Percentiles rank a stretch among this genome's conserved stretches.
Conservation (phyloP, 1,139 yeast species). For the Waltiozyma solani region DNA sequence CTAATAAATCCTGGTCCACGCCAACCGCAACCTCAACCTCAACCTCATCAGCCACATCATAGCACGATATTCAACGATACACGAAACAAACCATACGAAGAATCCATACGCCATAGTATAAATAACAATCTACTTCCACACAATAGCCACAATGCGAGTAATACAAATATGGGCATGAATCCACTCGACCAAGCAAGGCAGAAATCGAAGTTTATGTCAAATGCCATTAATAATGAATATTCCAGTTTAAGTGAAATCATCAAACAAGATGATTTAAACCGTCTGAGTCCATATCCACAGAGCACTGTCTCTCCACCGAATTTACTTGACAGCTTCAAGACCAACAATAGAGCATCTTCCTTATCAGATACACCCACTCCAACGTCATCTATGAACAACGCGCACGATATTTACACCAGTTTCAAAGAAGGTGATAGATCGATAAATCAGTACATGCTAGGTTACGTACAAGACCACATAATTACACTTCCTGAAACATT, state of each 20-base stretch:
- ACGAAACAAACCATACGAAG: background rate
- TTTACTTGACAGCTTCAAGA: background rate
- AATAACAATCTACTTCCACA: too few species aligned
- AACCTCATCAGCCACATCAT: constrained; percentile 1
- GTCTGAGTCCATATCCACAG: constrained; percentile 2
- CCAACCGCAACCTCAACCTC: background rate
- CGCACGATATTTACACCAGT: constrained; percentile 15
- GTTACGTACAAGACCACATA: constrained; percentile 25
- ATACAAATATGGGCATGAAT: background rate
- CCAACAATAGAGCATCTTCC: background rate
- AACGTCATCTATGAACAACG: constrained; percentile 3
- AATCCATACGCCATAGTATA: background rate
- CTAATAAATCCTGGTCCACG: constrained; percentile 2
- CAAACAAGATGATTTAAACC: constrained; percentile 34
- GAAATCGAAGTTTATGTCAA: constrained; percentile 39
- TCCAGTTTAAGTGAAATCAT: constrained; percentile 67
- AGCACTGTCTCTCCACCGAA: constrained; percentile 6
- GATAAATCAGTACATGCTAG: constrained; percentile 53
- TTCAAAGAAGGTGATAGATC: constrained; percentile 20
- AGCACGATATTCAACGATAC: constrained; percentile 1
- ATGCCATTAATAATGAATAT: constrained; percentile 76
- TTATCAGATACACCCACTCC: constrained; percentile 10
- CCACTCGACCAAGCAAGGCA: background rate
- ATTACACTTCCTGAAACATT: constrained; percentile 47
- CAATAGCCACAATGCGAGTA: constrained; percentile 1